Percentiles rank a stretch among this genome's conserved stretches.
phyloP scores from a whole-genome alignment of 345 rosid genomes.

The Microthlaspi erraticum region DNA sequence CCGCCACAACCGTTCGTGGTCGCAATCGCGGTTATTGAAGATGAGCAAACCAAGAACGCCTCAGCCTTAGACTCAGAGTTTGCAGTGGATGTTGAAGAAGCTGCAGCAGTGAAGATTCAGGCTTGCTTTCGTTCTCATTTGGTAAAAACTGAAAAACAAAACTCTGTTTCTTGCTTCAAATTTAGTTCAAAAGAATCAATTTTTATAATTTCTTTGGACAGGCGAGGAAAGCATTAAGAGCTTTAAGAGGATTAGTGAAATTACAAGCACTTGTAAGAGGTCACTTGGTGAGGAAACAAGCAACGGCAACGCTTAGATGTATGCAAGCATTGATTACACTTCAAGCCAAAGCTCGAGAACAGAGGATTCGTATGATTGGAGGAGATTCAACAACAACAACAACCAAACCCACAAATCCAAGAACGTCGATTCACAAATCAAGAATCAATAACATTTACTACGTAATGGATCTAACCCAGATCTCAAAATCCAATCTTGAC shows the following conservation, averaged over 20 bases:
- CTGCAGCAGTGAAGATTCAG: constrained; percentile 75
- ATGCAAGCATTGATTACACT: constrained; percentile 87
- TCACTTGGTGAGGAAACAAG: constrained; percentile 88
- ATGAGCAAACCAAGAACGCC: constrained; percentile 4
- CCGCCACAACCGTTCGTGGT: constrained; percentile 19
- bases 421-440: constrained; percentile 58
- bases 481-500: constrained; percentile 42
- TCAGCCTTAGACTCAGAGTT: constrained; percentile 11
- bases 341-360: constrained; percentile 79
- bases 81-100: constrained; percentile 49
- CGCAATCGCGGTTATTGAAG: constrained; percentile 17
- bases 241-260: constrained; percentile 88
- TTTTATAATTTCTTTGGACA: constrained; percentile 30
- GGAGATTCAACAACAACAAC: constrained; percentile 49
- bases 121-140: constrained; percentile 80
- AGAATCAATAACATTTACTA: constrained; percentile 35
- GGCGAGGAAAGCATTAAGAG: constrained; percentile 93
- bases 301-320: constrained; percentile 79
- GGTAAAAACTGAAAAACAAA: constrained; percentile 48
- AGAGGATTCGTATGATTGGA: constrained; percentile 61
- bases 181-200: not conserved
- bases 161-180: not conserved
- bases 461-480: constrained; percentile 52
- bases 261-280: constrained; percentile 90
- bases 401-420: constrained; percentile 46